phyloP scores from a whole-genome alignment of 1,284 basidiomycete species.

The Trametes hirsuta region DNA sequence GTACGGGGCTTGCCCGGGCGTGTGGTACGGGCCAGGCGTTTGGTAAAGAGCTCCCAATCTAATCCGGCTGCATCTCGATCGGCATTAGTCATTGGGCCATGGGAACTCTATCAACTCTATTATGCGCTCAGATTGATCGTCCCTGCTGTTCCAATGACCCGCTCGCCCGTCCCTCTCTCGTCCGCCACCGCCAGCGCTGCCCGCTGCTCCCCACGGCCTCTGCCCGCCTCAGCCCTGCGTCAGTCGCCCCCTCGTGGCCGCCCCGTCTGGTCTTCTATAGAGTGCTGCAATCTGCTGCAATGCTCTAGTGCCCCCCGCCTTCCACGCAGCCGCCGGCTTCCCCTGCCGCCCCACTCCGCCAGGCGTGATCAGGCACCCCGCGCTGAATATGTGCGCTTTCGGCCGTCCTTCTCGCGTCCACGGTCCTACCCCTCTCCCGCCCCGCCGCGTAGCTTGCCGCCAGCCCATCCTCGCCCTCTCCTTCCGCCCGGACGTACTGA shows the following conservation, averaged over 20 bases:
- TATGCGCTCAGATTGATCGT: slow-evolving; percentile 21
- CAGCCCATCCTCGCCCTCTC: not conserved
- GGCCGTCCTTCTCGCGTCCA: slow-evolving; percentile 5
- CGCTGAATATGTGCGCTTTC: slow-evolving; percentile 9
- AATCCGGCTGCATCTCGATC: slow-evolving; percentile 22
- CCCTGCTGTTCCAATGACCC: slow-evolving; percentile 12
- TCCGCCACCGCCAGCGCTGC: not conserved
- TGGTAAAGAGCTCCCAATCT: slow-evolving; percentile 23
- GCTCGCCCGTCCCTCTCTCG: not conserved
- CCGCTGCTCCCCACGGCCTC: not conserved
- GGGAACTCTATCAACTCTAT: slow-evolving; percentile 24
- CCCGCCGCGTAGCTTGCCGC: not conserved
- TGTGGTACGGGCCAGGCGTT: slow-evolving; percentile 6
- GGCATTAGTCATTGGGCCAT: slow-evolving; percentile 9
- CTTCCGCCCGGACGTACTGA: not conserved
- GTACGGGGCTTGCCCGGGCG: not conserved
- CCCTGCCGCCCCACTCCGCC: not conserved
- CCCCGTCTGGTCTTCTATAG: not conserved
- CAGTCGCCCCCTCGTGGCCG: not conserved
- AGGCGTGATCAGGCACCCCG: slow-evolving; percentile 21
- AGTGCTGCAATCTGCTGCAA: slow-evolving; percentile 1
- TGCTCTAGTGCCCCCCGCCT: not conserved
- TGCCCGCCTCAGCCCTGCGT: not conserved
- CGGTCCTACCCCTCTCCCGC: not conserved
- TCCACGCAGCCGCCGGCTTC: not conserved